phyloP scores from a whole-genome alignment of 2,329 filamentous ascomycete species.

The Talaromyces marneffei region DNA sequence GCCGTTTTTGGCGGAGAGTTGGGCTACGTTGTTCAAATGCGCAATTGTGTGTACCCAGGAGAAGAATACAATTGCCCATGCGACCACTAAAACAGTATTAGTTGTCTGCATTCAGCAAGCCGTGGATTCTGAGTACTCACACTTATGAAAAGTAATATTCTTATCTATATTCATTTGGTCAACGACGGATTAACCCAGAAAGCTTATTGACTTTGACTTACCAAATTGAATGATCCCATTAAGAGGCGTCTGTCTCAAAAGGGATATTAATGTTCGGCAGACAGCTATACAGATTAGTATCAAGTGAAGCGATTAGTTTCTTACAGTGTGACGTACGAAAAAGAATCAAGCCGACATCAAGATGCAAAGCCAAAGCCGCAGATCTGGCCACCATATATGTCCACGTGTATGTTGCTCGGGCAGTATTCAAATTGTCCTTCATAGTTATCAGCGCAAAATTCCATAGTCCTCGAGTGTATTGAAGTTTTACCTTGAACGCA shows the following conservation, averaged over 20 bases:
- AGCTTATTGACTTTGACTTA: constrained; percentile 12
- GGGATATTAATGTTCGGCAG: constrained; percentile 76
- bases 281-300: constrained; percentile 46
- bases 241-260: constrained; percentile 71
- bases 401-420: constrained; percentile 64
- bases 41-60: constrained; percentile 81
- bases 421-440: constrained; percentile 58
- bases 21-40: constrained; percentile 81
- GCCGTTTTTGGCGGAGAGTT: constrained; percentile 67
- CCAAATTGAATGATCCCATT: constrained; percentile 78
- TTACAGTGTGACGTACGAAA: constrained; percentile 43
- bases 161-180: constrained; percentile 53
- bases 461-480: not conserved
- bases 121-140: constrained; percentile 14
- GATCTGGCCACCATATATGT: constrained; percentile 73
- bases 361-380: constrained; percentile 69
- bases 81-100: constrained; percentile 45
- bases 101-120: not conserved
- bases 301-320: not conserved
- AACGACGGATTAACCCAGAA: not conserved
- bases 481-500: constrained; percentile 54
- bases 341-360: constrained; percentile 73
- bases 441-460: not conserved
- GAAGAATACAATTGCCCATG: constrained; percentile 84
- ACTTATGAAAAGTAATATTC: constrained; percentile 84